A percentile compares a stretch with the other conserved stretches of the same genome.
Conservation (phyloP, 345 rosid species). For the Viola odorata region DNA sequence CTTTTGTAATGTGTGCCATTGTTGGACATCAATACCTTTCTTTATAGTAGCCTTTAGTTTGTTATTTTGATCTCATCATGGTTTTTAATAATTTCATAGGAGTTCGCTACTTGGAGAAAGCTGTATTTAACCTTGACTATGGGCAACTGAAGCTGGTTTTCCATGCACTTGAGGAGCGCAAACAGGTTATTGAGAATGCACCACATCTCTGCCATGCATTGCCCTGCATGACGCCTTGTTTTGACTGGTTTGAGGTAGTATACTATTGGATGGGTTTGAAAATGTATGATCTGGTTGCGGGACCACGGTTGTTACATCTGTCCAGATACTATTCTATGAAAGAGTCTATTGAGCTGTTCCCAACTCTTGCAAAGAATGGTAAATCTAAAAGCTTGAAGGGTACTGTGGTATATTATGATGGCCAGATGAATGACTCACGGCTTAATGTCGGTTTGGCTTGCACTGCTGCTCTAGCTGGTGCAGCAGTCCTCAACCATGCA, state of each 20-base stretch:
- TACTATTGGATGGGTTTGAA: slow-evolving; percentile 97
- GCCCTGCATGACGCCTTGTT: slow-evolving; percentile 99
- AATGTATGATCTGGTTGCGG: slow-evolving; percentile 94
- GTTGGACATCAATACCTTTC: too few relatives aligned
- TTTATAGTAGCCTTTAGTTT: too few relatives aligned
- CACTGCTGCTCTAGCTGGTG: slow-evolving; percentile 89
- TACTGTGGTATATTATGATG: slow-evolving; percentile 93
- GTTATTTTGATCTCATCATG: neutral
- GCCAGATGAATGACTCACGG: slow-evolving; percentile 98
- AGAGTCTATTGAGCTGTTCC: slow-evolving; percentile 84
- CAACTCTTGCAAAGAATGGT: slow-evolving; percentile 82
- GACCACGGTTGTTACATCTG: slow-evolving; percentile 67
- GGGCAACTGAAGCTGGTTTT: slow-evolving; percentile 92
- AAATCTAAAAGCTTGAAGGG: slow-evolving; percentile 67
- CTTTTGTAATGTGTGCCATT: too few relatives aligned
- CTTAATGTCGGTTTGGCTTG: slow-evolving; percentile 83
- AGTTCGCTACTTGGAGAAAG: slow-evolving; percentile 97
- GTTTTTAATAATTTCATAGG: slow-evolving; percentile 30
- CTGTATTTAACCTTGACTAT: slow-evolving; percentile 87
- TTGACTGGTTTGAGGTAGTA: slow-evolving; percentile 84
- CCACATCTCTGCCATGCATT: slow-evolving; percentile 93
- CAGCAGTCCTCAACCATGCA: slow-evolving; percentile 93
- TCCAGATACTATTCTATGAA: slow-evolving; percentile 84
- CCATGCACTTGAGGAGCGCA: slow-evolving; percentile 95
- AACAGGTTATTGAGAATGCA: slow-evolving; percentile 87